Evolutionary conservation across 1,284 basidiomycete species (phyloP), one percentile per base, ranked within the genome.

Genomic region (Prillingera fragicola): DNA sequence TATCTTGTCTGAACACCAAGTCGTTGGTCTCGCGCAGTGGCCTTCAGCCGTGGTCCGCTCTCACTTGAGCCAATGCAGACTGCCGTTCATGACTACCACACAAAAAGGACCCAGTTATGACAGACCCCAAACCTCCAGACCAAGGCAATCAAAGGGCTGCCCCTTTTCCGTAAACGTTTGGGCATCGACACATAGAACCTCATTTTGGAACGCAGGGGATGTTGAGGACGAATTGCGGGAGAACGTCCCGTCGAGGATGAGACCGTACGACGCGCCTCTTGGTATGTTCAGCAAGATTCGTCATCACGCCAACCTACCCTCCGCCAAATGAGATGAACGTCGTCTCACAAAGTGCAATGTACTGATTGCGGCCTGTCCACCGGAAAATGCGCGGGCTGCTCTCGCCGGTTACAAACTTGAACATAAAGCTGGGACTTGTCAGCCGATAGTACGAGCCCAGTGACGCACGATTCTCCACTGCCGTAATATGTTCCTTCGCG

Each of bases 291-390:
- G 38, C 13, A 7, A 12, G 23, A 8, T 24, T 25, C 10, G 5
- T 25, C 4, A 8, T 21, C n/a, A 13, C 7, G 12, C 13, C 2
- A 4, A 48, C 85, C 54, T 55, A 89, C 88, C 90, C 89, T 57
- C 90, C 90, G 6, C 90, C 90, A 62, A 94, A 87, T 0, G 86
- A 89, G 52, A 92, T 76, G 58, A 82, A 86, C 31, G 79, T 77
- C 0, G 78, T 72, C 55, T 91, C 87, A 65, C 88, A 89, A 3
- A 95, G 75, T 17, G 87, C 82, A 44, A 95, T 84, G 61, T 96
- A 97, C 48, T 85, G 84, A 64, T 97, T 97, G 64, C 74, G 79
- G 0, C 89, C 90, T 1, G 92, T 92, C 84, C 89, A 92, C 33
- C 78, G 81, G 74, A 80, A 96, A 21, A 86, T 78, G 71, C 32